These are phyloP conservation scores for Hyaloperonospora brassicae DNA, from an alignment of 352 stramenopile genomes.

Conservation along the genomic window DNA sequence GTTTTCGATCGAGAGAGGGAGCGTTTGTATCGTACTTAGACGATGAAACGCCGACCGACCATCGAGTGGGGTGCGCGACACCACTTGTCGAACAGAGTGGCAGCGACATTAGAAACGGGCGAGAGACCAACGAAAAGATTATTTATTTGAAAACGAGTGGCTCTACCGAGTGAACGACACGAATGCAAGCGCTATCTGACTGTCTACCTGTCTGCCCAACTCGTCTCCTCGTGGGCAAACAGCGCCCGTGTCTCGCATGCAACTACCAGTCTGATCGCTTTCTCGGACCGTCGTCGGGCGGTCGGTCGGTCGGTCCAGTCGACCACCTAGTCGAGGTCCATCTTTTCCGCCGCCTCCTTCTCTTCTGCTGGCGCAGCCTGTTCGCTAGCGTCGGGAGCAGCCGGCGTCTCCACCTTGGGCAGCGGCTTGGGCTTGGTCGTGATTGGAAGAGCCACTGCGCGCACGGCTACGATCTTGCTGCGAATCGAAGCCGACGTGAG, in stretches of 20 bases:
- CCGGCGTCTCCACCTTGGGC: slow-evolving; percentile 66
- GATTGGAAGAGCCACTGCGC: slow-evolving; percentile 86
- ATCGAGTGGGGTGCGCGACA: no score
- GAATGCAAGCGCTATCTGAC: background rate
- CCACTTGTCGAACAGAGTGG: no score
- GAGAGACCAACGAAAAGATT: background rate
- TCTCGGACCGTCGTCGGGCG: background rate
- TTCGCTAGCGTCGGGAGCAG: slow-evolving; percentile 36
- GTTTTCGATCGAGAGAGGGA: no score
- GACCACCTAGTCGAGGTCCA: slow-evolving; percentile 73
- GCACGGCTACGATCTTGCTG: slow-evolving; percentile 87
- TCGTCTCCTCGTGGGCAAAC: background rate
- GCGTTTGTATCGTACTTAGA: background rate
- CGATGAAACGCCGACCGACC: background rate
- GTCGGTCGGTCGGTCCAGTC: no score
- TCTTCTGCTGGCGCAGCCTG: slow-evolving; percentile 23
- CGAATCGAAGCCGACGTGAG: slow-evolving; percentile 88
- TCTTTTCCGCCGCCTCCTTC: slow-evolving; percentile 61
- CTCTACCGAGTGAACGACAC: no score
- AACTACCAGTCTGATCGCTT: slow-evolving; percentile 6
- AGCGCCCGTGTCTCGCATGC: background rate
- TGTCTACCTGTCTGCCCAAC: background rate
- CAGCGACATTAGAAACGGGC: no score
- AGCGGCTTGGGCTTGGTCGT: slow-evolving; percentile 94
- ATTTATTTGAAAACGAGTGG: no score